Percentiles rank a stretch among this genome's conserved stretches.
phyloP scores from a whole-genome alignment of 2,329 filamentous ascomycete genomes.

The Colletotrichum kahawae region DNA sequence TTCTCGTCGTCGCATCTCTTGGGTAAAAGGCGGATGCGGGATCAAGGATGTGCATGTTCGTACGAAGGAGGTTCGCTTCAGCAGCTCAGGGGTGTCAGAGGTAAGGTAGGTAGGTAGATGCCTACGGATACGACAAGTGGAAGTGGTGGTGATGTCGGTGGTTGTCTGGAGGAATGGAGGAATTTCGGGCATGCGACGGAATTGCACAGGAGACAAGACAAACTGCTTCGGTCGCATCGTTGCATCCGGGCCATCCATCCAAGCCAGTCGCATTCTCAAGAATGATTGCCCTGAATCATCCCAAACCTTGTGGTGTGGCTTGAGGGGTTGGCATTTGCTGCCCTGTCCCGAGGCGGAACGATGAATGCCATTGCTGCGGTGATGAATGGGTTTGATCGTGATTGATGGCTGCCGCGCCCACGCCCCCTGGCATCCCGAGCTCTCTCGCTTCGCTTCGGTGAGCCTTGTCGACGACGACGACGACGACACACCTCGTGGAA shows the following conservation, averaged over 20 bases:
- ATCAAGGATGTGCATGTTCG: not conserved
- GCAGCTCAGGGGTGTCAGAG: not conserved
- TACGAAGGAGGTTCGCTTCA: not conserved
- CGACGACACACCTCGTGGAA: not conserved
- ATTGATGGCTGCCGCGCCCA: not conserved
- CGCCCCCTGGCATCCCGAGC: not conserved
- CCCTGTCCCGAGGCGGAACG: not conserved
- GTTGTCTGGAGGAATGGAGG: conserved; percentile 13
- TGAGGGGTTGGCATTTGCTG: not conserved
- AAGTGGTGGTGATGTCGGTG: conserved; percentile 5
- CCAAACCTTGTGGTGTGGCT: not conserved
- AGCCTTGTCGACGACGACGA: not conserved
- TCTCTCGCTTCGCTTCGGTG: not conserved
- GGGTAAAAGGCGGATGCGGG: not conserved
- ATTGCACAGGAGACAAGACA: not conserved
- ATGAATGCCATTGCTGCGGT: not conserved
- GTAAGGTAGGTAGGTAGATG: not conserved
- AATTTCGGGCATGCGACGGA: conserved; percentile 15
- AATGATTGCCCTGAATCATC: conserved; percentile 15
- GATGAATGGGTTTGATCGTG: not conserved
- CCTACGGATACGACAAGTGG: not conserved
- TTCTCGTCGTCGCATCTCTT: conserved; percentile 5
- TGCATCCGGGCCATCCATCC: conserved; percentile 15
- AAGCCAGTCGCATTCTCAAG: conserved; percentile 8
- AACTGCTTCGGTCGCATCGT: conserved; percentile 7